These are phyloP conservation scores for Priceomyces carsonii DNA, from an alignment of 805 yeast species.

Conservation along the genomic window DNA sequence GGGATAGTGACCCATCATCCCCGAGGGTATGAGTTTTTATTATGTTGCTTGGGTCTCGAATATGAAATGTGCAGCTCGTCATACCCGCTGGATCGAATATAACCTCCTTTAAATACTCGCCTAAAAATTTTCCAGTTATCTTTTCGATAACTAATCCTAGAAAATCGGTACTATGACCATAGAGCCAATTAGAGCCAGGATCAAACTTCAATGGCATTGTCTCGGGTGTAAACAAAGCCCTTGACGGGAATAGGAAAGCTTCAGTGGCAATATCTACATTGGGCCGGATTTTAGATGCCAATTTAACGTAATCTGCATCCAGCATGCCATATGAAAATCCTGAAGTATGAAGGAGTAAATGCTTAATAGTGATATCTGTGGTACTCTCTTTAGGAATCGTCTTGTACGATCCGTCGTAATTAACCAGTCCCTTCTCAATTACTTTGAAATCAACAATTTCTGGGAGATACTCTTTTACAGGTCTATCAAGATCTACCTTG, in stretches of 20 bases:
- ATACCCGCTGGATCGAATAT: slow-evolving; percentile 31
- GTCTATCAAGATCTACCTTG: slow-evolving; percentile 26
- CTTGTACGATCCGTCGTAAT: slow-evolving; percentile 16
- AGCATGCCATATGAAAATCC: slow-evolving; percentile 37
- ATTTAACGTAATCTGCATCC: slow-evolving; percentile 15
- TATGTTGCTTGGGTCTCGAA: slow-evolving; percentile 12
- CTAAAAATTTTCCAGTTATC: slow-evolving; percentile 24
- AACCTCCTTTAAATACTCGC: slow-evolving; percentile 24
- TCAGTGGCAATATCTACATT: slow-evolving; percentile 5
- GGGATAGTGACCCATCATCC: slow-evolving; percentile 12
- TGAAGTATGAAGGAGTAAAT: slow-evolving; percentile 37
- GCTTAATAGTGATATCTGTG: slow-evolving; percentile 30
- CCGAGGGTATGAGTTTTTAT: slow-evolving; percentile 12
- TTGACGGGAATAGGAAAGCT: slow-evolving; percentile 23
- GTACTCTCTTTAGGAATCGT: slow-evolving; percentile 25
- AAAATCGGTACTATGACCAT: slow-evolving; percentile 38
- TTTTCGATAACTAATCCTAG: slow-evolving; percentile 32
- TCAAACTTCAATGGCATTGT: slow-evolving; percentile 26
- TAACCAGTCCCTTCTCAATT: slow-evolving; percentile 16
- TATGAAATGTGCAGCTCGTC: slow-evolving; percentile 19
- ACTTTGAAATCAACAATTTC: slow-evolving; percentile 26
- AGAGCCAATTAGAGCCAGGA: slow-evolving; percentile 39
- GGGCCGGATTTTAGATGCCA: slow-evolving; percentile 5
- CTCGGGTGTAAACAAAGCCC: slow-evolving; percentile 22
- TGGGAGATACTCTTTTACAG: slow-evolving; percentile 28